Percentiles rank a stretch among this genome's conserved stretches.
Evolutionary conservation across 78 protist genomes (phyloP).

Genomic region (Cyanophora paradoxa): DNA sequence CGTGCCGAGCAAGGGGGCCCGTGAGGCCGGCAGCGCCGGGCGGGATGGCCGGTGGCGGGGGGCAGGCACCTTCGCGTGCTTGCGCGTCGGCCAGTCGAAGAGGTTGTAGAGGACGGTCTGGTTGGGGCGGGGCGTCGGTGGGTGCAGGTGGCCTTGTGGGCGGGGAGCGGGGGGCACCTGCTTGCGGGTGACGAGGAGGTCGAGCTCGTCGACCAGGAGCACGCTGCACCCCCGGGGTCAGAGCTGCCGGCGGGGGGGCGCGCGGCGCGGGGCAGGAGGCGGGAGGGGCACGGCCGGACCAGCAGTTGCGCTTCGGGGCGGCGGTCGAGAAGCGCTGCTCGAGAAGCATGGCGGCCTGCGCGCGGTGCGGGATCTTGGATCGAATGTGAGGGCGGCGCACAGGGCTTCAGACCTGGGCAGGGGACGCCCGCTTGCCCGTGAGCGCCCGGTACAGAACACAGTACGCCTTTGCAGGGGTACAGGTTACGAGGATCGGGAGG

Average conservation of each 20-base stretch:
- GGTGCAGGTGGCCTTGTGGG: background rate
- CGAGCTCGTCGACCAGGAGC: constrained; percentile 65
- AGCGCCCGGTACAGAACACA: background rate
- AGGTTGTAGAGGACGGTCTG: constrained; percentile 57
- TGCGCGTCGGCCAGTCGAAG: constrained; percentile 66
- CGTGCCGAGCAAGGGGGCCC: no score
- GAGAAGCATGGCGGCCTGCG: background rate
- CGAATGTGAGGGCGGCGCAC: background rate
- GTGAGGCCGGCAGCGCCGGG: no score
- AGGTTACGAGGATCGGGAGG: no score
- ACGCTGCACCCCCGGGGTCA: no score
- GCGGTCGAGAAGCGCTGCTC: background rate
- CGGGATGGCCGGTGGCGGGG: no score
- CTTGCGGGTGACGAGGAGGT: constrained; percentile 45
- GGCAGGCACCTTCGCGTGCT: constrained; percentile 22
- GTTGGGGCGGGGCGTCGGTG: background rate
- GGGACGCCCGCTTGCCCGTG: constrained; percentile 1
- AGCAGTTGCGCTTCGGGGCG: background rate
- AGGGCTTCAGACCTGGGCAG: background rate
- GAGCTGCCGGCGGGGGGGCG: no score
- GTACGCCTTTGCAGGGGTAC: no score
- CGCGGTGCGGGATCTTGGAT: no score
- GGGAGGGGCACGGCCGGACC: background rate
- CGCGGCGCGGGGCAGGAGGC: background rate
- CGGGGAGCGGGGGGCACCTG: constrained; percentile 2